Base-by-base conservation (phyloP, 1,284 basidiomycete genomes). In the Rhodotorula glutinis region DNA sequence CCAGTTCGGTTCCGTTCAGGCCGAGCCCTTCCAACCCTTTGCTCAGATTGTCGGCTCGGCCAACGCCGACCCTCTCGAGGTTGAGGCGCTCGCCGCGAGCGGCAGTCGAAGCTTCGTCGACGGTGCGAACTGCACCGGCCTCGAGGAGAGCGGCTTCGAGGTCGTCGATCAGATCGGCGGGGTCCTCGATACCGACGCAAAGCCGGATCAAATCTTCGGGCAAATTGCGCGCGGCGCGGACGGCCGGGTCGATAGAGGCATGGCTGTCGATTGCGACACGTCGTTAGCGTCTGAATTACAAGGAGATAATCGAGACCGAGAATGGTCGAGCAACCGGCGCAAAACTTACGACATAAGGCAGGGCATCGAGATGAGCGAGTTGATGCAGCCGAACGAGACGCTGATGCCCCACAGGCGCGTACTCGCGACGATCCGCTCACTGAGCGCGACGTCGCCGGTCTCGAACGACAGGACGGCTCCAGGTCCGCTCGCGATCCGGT, bases 311-410 rank as follows among this genome's bases (percentile, higher is more conserved):
- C 7, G 33, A 38, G 33, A 38, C 33, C 33, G 33, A 38, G 11
- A 5, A 5, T 38, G 11, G 33, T 38, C 33, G 33, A 38, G 33
- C 33, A 38, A 38, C 33, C 7, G 11, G 33, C 33, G 33, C 5
- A 38, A 57, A 25, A 86, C 92, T 81, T 80, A 95, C 92, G 92
- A 96, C 96, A 99, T 98, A 74, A 94, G 87, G 79, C 96, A 98
- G 53, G 96, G 96, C 96, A 99, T 98, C 75, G 91, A 94, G 80
- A 98, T 98, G 78, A 99, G 81, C 77, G 90, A 92, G 83, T 99
- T 98, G 74, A 99, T 94, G 74, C 92, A 94, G 41, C 96, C 96
- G 78, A 99, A 98, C 75, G 91, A 93, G 75, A 98, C 96, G 71
- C 89, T 92, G 77, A 99, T 97, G 43, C 95, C 92, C 94, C 95